Percentiles rank a stretch among this genome's conserved stretches.
Conservation (phyloP, 2,329 filamentous ascomycete genomes). For the Pestalotiopsis fici region DNA sequence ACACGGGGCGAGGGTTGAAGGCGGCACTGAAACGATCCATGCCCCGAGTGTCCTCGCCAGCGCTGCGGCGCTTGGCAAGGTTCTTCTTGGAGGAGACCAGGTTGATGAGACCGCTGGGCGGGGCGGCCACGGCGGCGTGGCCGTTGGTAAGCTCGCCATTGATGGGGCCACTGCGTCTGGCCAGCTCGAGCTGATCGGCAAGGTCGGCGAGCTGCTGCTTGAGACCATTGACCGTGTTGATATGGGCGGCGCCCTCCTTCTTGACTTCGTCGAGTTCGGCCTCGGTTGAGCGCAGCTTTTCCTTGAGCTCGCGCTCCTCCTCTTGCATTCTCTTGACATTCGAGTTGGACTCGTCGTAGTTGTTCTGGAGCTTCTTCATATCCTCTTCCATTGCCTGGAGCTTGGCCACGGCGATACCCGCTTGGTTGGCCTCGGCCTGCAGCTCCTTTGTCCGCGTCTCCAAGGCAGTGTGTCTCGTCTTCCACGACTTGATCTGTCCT, state of each 20-base stretch:
- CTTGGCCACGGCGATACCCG: slow-evolving; percentile 89
- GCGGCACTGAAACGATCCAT: slow-evolving; percentile 87
- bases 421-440: slow-evolving; percentile 95
- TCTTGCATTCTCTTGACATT: slow-evolving; percentile 95
- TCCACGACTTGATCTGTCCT: slow-evolving; percentile 93
- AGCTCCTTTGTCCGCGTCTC: slow-evolving; percentile 91
- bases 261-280: slow-evolving; percentile 80
- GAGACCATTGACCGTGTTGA: slow-evolving; percentile 82
- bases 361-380: slow-evolving; percentile 87
- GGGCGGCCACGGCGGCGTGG: slow-evolving; percentile 50
- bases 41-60: slow-evolving; percentile 81
- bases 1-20: slow-evolving; percentile 93
- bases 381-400: slow-evolving; percentile 92
- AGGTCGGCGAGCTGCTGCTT: slow-evolving; percentile 87
- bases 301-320: slow-evolving; percentile 83
- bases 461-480: slow-evolving; percentile 85
- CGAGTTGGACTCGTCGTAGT: slow-evolving; percentile 84
- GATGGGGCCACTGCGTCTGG: slow-evolving; percentile 74
- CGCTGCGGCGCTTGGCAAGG: slow-evolving; percentile 93
- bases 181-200: slow-evolving; percentile 88
- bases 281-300: slow-evolving; percentile 77
- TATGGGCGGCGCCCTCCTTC: slow-evolving; percentile 72
- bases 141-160: slow-evolving; percentile 73
- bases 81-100: slow-evolving; percentile 79
- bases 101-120: slow-evolving; percentile 82